These are phyloP conservation scores for Ganoderma resinaceum DNA, from an alignment of 1,284 basidiomycete species.

Conservation along the genomic window DNA sequence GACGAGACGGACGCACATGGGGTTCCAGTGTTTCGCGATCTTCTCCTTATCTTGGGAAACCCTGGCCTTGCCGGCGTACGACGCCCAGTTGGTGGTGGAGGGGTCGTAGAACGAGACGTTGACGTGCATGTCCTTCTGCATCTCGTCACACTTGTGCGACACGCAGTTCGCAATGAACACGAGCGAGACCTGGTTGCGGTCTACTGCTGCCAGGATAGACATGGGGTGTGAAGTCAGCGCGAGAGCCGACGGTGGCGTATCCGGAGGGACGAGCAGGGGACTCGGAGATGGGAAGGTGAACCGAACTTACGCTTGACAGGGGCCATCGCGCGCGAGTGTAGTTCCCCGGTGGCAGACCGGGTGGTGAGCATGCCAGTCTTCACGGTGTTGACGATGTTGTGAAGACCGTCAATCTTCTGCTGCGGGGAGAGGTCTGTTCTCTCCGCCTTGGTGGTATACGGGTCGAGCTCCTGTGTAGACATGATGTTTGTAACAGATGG, in stretches of 20 bases:
- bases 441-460: constrained; percentile 68
- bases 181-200: constrained; percentile 58
- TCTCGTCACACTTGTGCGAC: constrained; percentile 80
- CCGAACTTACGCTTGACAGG: constrained; percentile 64
- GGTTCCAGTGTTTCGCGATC: constrained; percentile 77
- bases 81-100: constrained; percentile 83
- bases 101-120: constrained; percentile 84
- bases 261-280: constrained; percentile 1
- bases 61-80: constrained; percentile 79
- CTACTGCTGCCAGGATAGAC: constrained; percentile 45
- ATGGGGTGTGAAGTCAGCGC: neutral
- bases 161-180: constrained; percentile 82
- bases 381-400: constrained; percentile 64
- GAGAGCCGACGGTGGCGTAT: neutral
- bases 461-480: constrained; percentile 59
- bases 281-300: neutral
- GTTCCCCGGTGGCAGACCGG: constrained; percentile 71
- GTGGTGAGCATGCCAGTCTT: constrained; percentile 85
- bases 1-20: constrained; percentile 49
- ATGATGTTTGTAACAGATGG: constrained; percentile 29
- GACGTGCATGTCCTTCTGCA: constrained; percentile 77
- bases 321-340: constrained; percentile 89
- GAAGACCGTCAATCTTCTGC: constrained; percentile 75
- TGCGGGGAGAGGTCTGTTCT: constrained; percentile 59
- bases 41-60: constrained; percentile 68